Evolutionary conservation across 176 grass and related monocot species (phyloP), one percentile per base, ranked within the genome.

Genomic region (Lolium perenne): DNA sequence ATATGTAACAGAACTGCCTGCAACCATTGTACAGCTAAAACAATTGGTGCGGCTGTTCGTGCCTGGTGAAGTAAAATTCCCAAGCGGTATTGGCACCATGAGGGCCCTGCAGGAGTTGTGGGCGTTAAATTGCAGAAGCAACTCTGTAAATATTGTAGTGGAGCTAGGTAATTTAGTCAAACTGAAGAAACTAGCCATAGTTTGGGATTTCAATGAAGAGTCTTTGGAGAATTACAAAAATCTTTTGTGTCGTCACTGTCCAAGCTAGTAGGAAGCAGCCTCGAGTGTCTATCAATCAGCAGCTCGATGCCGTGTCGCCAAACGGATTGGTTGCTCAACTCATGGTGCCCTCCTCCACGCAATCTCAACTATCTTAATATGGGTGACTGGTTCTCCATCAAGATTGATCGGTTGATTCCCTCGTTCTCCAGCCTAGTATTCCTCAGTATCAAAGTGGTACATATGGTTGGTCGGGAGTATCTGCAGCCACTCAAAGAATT

Each of bases 351-450:
- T 67, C 10, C 40, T 76, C 59, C 70, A 68, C 15, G 21, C 21
- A 35, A 35, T 35, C 53, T 87, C 8, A 59, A 20, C 41, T 80
- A 4, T 6, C 49, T 72, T 74, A 22, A 9, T 10, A 49, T 46
- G 11, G 7, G 4, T 3, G 3, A 4, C 2, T 15, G 16, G 13
- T 4, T 15, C 15, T 87, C 82, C 75, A 2, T 40, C 71, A 66
- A 57, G 48, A 59, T 35, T 88, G 20, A 71, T 71, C 49, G 66
- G 38, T 82, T 59, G 79, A 82, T 88, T 6, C 22, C 86, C 41
- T 49, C 43, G 48, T 61, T 82, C 50, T 77, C 79, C 65, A 49
- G 18, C 32, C 71, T 88, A 16, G 86, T 79, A 88, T 88, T 88
- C 49, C 49, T 29, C 29, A 29, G 29, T 29, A 29, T 29, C 29